Base-by-base conservation (phyloP, 441 rosid species). In the Gossypium aridum region DNA sequence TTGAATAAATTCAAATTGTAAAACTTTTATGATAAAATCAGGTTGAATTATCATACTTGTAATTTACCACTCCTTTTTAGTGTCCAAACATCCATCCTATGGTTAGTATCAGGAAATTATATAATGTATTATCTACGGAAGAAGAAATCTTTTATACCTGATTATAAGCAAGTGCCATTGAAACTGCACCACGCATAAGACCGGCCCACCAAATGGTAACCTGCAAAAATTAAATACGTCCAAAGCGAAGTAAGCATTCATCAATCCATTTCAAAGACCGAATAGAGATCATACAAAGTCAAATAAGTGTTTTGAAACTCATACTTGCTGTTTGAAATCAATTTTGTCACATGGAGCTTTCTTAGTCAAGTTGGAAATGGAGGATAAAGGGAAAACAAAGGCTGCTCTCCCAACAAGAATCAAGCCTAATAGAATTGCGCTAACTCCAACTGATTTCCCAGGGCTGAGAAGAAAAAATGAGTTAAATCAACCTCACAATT, bases 181-280 rank as follows among this genome's bases (percentile, higher is more conserved):
- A 96, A 37, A 96, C 99, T 45, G 99, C 93, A 61, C 99, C 99
- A 12, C 98, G 97, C 97, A 93, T 96, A 34, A 96, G 89, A 76
- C 99, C 99, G 39, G 99, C 98, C 99, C 99, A 93, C 99, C 99
- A 96, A 75, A 96, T 92, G 54, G 91, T 89, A 70, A 91, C 82
- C 96, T 89, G 86, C 78, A 78, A 74, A 74, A 51, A 34, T 34
- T 16, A 74, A 62, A 69, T 61, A 34, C 6, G 53, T 47, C 13
- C 64, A 39, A 3, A 37, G 45, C 4, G 76, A 47, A 25, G 67
- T 67, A 16, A 75, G 59, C 14, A 69, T 63, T 25, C 25, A 16
- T 43, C 65, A 34, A 71, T 43, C 57, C 13, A 39, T 43, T 56
- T 25, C 47, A n/a, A 10, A 5, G 34, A 13, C 7, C 34, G 43